These are phyloP conservation scores for Setomelanomma holmii DNA, from an alignment of 2,329 filamentous ascomycete species.

Conservation along the genomic window DNA sequence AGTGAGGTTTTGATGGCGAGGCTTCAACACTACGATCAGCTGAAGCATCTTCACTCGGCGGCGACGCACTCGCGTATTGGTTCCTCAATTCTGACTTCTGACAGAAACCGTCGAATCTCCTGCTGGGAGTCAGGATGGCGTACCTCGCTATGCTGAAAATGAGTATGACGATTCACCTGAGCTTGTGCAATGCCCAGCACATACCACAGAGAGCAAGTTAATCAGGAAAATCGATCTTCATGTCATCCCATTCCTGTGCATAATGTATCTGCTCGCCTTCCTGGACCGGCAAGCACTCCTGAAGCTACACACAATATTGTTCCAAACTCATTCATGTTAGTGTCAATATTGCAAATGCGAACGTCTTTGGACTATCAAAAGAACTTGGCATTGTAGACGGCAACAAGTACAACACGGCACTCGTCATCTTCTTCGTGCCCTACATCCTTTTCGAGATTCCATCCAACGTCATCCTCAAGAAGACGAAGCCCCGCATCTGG, in stretches of 20 bases:
- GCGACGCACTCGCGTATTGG: not conserved
- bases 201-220: slow-evolving; percentile 58
- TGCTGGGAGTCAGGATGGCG: slow-evolving; percentile 20
- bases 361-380: slow-evolving; percentile 57
- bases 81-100: slow-evolving; percentile 13
- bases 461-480: slow-evolving; percentile 60
- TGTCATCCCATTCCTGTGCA: slow-evolving; percentile 58
- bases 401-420: slow-evolving; percentile 58
- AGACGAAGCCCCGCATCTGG: slow-evolving; percentile 61
- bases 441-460: slow-evolving; percentile 63
- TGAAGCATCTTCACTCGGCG: not conserved
- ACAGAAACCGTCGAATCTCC: slow-evolving; percentile 28
- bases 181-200: slow-evolving; percentile 53
- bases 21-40: not conserved
- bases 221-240: slow-evolving; percentile 56
- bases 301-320: not conserved
- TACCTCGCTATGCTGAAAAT: slow-evolving; percentile 31
- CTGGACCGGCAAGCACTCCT: slow-evolving; percentile 49
- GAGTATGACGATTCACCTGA: slow-evolving; percentile 51
- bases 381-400: slow-evolving; percentile 54
- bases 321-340: slow-evolving; percentile 26
- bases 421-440: slow-evolving; percentile 63
- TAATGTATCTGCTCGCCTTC: slow-evolving; percentile 60
- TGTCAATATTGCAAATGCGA: slow-evolving; percentile 63
- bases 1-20: slow-evolving; percentile 1